Evolutionary conservation across 345 rosid species (phyloP), one percentile per base, ranked within the genome.

Genomic region (Corchorus capsularis): DNA sequence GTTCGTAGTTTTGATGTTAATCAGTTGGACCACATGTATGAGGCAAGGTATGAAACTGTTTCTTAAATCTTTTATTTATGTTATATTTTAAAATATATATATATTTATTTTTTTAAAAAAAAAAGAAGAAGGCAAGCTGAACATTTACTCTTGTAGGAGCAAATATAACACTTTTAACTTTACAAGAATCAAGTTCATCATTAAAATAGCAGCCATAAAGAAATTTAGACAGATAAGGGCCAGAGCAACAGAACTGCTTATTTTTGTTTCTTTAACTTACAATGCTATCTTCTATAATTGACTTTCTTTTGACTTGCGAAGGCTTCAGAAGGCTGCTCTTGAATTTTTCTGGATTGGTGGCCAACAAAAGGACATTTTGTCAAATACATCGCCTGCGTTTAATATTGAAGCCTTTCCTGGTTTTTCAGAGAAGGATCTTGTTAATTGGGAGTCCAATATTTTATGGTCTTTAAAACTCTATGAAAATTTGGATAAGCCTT

Each of bases 311-410:
- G 54, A 77, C 63, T 49, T 83, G 70, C 15, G 62, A 86, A 96
- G 97, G 87, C 84, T 89, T 69, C 93, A 86, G 81, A 96, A 89
- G 88, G 96, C 98, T 81, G 91, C 90, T 43, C 88, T 93, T 70
- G 98, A 92, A 74, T 90, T 92, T 78, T 81, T 91, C 79, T 93
- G 98, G 98, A 93, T 89, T 72, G 99, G 96, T 79, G 97, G 94
- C 70, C 99, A 91, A 77, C 70, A 81, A 56, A 65, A 77, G 66
- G 83, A 87, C 50, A 60, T 71, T 78, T 79, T 77, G 32, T 79
- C 82, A 1, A 78, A 82, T 11, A 77, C 78, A 80, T 78, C 77
- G 45, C 57, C 74, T 2, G 81, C 85, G 71, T 83, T 73, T 11
- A 64, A 81, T 45, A 69, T 80, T 22, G 85, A 82, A 79, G 82